Base-by-base conservation (phyloP, 2,329 filamentous ascomycete species). In the Waltergamsia citrina region DNA sequence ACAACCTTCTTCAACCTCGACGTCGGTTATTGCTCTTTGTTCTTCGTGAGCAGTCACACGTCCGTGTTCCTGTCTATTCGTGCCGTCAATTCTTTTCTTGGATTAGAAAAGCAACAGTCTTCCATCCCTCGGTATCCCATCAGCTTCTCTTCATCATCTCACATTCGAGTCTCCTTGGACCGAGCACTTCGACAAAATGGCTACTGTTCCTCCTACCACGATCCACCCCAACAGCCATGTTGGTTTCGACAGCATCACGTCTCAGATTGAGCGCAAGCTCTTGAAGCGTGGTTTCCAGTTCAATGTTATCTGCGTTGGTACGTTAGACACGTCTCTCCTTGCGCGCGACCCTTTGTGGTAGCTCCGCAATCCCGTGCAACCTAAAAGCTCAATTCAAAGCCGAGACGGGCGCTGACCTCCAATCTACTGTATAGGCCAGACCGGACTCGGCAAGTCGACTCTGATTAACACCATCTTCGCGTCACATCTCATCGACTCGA, bases 401-500 rank as follows among this genome's bases (percentile, higher is more conserved):
- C 15, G 11, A 11, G 19, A 23, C 16, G 20, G 27, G 26, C 25
- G 32, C 41, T 46, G 39, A 44, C 40, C 34, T 17, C 31, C 10
- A 10, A 42, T 26, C 39, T 34, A 29, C 27, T 24, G 31, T 46
- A 42, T 57, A 96, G 92, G 92, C 56, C 92, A 98, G 71, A 98
- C 92, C 42, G 92, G 92, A 62, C 79, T 98, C 52, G 92, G 92
- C 66, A 98, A 98, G 72, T 96, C 90, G 38, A 98, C 92, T 43
- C 69, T 98, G 59, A 94, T 98, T 76, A 98, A 98, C 77, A 98
- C 92, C 65, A 95, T 98, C 72, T 98, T 98, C 67, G 92, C 92
- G 49, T 96, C 92, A 49, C 92, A 98, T 71, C 78, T 98, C 51
- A 95, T 98, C 65, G 90, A 98, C 64, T 94, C 87, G 58, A 98